A percentile compares a stretch with the other conserved stretches of the same genome.
These are phyloP conservation scores for Euphrasia confusa DNA, from an alignment of 257 asterid genomes.

Conservation along the genomic window DNA sequence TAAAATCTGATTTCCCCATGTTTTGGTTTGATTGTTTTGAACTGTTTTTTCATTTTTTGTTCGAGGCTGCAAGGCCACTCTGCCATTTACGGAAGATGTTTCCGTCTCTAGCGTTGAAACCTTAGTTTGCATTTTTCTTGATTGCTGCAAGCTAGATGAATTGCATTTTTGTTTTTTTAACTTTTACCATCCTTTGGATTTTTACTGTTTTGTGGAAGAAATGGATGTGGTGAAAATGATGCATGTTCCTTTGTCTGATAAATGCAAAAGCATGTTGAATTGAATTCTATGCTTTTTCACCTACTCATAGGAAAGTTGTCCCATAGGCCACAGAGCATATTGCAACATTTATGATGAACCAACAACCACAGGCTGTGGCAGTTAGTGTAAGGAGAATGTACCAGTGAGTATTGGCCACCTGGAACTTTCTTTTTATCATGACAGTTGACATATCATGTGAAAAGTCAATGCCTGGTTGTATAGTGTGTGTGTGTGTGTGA, in stretches of 20 bases:
- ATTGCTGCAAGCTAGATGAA: slow-evolving; percentile 1
- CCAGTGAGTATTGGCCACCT: slow-evolving; percentile 28
- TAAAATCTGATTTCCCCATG: slow-evolving; percentile 39
- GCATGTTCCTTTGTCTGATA: background rate
- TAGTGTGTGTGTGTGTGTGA: background rate
- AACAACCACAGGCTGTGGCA: slow-evolving; percentile 29
- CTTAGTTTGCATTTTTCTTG: slow-evolving; percentile 3
- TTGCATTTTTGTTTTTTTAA: no score
- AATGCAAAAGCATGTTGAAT: slow-evolving; percentile 16
- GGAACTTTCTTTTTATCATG: background rate
- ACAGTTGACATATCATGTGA: background rate
- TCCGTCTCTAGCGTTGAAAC: slow-evolving; percentile 1
- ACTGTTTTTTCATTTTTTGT: background rate
- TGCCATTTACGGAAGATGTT: slow-evolving; percentile 25
- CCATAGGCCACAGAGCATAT: background rate
- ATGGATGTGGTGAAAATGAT: no score
- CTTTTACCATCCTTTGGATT: slow-evolving; percentile 1
- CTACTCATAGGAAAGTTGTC: slow-evolving; percentile 23
- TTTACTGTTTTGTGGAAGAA: background rate
- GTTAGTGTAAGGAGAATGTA: slow-evolving; percentile 13
- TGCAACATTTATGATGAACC: slow-evolving; percentile 30
- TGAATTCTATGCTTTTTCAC: slow-evolving; percentile 12
- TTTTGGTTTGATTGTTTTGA: background rate
- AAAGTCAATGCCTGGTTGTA: background rate
- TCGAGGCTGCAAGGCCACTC: slow-evolving; percentile 33